Evolutionary conservation across 2,329 filamentous ascomycete genomes (phyloP).

Genomic region (Lasiodiplodia citricola): DNA sequence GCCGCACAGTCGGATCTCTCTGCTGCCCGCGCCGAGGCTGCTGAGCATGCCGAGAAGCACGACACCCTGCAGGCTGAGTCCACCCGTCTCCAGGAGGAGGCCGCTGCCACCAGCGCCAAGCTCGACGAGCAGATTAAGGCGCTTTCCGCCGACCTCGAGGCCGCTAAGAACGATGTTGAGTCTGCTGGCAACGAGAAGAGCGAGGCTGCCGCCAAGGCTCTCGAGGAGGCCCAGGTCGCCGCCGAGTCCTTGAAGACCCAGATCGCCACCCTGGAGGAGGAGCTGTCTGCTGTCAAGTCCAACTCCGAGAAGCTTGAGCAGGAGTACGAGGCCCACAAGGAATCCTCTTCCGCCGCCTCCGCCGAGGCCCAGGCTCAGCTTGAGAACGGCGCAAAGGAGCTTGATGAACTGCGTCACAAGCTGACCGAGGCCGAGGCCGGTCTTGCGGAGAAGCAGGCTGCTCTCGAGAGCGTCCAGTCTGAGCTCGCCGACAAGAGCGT

Average conservation of each 20-base stretch:
- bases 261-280: conserved; percentile 17
- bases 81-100: conserved; percentile 20
- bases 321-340: conserved; percentile 21
- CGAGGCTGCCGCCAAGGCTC: conserved; percentile 11
- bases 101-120: conserved; percentile 18
- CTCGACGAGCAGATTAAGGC: conserved; percentile 39
- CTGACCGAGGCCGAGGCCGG: conserved; percentile 20
- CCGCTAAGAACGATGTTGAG: conserved; percentile 30
- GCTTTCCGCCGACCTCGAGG: conserved; percentile 36
- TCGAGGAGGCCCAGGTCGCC: conserved; percentile 21
- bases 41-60: conserved; percentile 36
- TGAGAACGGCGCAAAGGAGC: conserved; percentile 20
- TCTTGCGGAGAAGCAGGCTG: conserved; percentile 26
- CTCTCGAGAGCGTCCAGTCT: conserved; percentile 23
- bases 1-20: conserved; percentile 22
- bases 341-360: conserved; percentile 1
- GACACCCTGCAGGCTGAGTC: conserved; percentile 25
- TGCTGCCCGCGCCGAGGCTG: conserved; percentile 15
- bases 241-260: conserved; percentile 16
- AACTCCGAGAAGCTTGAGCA: conserved; percentile 16
- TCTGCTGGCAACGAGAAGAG: background rate
- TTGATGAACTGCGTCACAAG: conserved; percentile 14
- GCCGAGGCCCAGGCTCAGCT: conserved; percentile 21
- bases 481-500: conserved; percentile 24
- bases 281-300: conserved; percentile 12